phyloP scores from a whole-genome alignment of 352 stramenopile species.

The Phytophthora uliginosa region DNA sequence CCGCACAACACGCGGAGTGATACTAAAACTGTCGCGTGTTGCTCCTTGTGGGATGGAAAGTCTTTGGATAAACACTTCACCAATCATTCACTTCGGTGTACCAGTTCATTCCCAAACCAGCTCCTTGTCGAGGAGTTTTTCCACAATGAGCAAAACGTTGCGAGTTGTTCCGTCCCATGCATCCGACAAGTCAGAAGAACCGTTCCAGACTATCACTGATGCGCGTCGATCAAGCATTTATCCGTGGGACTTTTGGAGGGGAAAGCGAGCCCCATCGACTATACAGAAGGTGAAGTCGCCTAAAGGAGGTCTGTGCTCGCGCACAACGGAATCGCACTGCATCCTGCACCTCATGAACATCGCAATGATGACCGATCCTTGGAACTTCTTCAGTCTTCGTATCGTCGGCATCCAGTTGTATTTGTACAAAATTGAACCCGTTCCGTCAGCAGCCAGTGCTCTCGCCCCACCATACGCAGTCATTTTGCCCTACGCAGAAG shows the following conservation, averaged over 20 bases:
- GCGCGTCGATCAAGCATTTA: background rate
- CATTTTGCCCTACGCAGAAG: constrained; percentile 40
- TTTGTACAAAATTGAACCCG: constrained; percentile 36
- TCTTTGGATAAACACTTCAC: constrained; percentile 31
- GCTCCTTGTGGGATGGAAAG: constrained; percentile 24
- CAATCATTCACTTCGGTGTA: constrained; percentile 31
- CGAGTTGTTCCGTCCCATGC: constrained; percentile 16
- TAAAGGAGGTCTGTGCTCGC: constrained; percentile 1
- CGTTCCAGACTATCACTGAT: background rate
- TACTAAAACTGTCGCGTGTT: constrained; percentile 14
- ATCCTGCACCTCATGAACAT: constrained; percentile 57
- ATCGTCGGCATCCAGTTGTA: constrained; percentile 44
- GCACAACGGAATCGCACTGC: constrained; percentile 22
- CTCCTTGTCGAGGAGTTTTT: background rate
- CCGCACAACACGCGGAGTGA: constrained; percentile 10
- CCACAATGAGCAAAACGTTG: background rate
- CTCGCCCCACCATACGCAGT: constrained; percentile 17
- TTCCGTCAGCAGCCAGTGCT: background rate
- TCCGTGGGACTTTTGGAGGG: constrained; percentile 10
- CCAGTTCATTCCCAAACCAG: background rate
- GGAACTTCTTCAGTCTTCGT: constrained; percentile 46
- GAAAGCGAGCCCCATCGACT: background rate
- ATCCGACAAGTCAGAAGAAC: background rate
- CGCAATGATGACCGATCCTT: constrained; percentile 63
- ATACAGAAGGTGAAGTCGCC: constrained; percentile 5